Evolutionary conservation across 2,329 filamentous ascomycete genomes (phyloP).

Genomic region (Onygenales sp.): DNA sequence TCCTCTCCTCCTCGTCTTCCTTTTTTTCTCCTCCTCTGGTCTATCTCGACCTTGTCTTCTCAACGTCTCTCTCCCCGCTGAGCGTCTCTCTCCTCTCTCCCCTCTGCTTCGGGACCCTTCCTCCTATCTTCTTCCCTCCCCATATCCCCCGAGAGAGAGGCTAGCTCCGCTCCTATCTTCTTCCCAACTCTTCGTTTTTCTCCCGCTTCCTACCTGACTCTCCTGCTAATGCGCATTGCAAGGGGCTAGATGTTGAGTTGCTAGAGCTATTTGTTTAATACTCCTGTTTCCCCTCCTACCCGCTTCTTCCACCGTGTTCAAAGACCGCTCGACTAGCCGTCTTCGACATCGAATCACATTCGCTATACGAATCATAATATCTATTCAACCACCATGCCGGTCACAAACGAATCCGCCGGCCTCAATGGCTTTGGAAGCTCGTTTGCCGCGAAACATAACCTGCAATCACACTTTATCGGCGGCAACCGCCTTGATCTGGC

Average conservation of each 20-base stretch:
- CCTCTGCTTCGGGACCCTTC: background rate
- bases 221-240: background rate
- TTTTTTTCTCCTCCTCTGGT: constrained; percentile 1
- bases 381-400: constrained; percentile 27
- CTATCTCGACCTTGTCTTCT: background rate
- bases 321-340: background rate
- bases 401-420: constrained; percentile 24
- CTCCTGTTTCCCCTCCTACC: background rate
- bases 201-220: background rate
- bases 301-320: background rate
- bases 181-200: background rate
- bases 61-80: no score
- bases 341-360: constrained; percentile 1
- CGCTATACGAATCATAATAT: background rate
- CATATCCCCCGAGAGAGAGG: background rate
- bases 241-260: background rate
- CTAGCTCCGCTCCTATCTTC: background rate
- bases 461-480: constrained; percentile 92
- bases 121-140: background rate
- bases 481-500: constrained; percentile 81
- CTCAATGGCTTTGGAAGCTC: constrained; percentile 50
- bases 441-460: constrained; percentile 69
- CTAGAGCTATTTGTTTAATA: background rate
- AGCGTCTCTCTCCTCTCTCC: background rate
- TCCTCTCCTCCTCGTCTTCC: constrained; percentile 3